Base-by-base conservation (phyloP, 352 stramenopile genomes). In the Phytophthora hybrid region DNA sequence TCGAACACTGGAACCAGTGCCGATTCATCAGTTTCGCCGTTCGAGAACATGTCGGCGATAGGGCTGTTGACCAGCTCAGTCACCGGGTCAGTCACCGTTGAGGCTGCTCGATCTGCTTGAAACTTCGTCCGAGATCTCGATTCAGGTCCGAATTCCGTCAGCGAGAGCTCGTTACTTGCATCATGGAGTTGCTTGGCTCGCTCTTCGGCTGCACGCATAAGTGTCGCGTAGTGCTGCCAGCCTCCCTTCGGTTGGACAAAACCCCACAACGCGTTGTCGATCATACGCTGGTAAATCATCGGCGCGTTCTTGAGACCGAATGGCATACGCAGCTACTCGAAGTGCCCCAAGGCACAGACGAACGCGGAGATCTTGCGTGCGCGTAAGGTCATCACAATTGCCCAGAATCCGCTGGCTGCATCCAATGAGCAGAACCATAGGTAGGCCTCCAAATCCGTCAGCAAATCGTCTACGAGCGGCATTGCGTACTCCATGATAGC, bases 221-320 rank as follows among this genome's bases (percentile, higher is more conserved):
- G 19, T 26, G 53, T 31, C 10, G 47, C 31, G 2, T 29, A 59
- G 18, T 16, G 5, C 31, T 11, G 10, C 26, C 44, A 59, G 10
- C 21, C 46, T 19, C 26, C 46, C 21, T 39, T 66, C 5, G 60
- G 49, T n/a, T 67, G 21, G 1, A 59, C 49, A 7, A 54, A 44
- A 0, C 47, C 32, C 49, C 61, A 59, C 0, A 60, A 5, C 14
- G 32, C 9, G 31, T 66, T 31, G 31, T 66, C 44, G 11, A 57
- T 11, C 44, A 66, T 49, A 5, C 26, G 59, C 10, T 59, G 49
- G 9, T 59, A 67, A 14, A 67, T 59, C 23, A 67, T 67, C 7
- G 51, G 61, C 7, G 61, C 34, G 19, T 53, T 67, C 18, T 65
- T 57, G 4, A 59, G 21, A 1, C 60, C 32, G 32, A 59, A 59